Evolutionary conservation across 164 flowering plant genomes (phyloP).

Genomic region (grape (Vitis vinifera)): DNA sequence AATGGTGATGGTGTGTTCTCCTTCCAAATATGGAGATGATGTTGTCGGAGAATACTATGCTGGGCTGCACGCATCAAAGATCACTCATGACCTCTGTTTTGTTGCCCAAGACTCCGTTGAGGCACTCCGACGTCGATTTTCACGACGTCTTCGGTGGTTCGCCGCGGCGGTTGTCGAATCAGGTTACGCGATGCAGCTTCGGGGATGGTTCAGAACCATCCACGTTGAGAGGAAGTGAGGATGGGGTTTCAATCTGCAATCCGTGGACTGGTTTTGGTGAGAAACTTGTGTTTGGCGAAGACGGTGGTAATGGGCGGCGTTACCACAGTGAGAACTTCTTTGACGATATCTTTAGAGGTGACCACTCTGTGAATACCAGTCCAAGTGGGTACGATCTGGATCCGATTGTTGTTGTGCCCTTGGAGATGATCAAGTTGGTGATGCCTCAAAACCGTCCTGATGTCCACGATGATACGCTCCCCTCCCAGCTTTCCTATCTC

Average conservation of each 20-base stretch:
- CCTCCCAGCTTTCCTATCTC: too few species aligned
- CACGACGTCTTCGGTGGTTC: too few species aligned
- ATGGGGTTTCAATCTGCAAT: background rate
- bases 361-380: slow-evolving; percentile 28
- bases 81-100: background rate
- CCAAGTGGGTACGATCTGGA: slow-evolving; percentile 35
- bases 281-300: slow-evolving; percentile 84
- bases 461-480: too few species aligned
- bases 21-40: too few species aligned
- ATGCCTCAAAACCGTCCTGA: too few species aligned
- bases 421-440: too few species aligned
- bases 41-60: slow-evolving; percentile 26
- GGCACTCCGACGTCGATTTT: too few species aligned
- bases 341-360: slow-evolving; percentile 71
- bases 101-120: too few species aligned
- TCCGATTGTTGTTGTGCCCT: slow-evolving; percentile 3
- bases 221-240: slow-evolving; percentile 16
- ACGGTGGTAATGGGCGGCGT: slow-evolving; percentile 34
- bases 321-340: slow-evolving; percentile 52
- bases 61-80: slow-evolving; percentile 34
- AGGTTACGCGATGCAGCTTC: slow-evolving; percentile 36
- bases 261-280: slow-evolving; percentile 43
- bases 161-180: slow-evolving; percentile 62
- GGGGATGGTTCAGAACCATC: slow-evolving; percentile 12
- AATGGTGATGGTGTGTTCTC: too few species aligned